Conservation (phyloP, 2,329 filamentous ascomycete species). For the Colletotrichum somersetense region DNA sequence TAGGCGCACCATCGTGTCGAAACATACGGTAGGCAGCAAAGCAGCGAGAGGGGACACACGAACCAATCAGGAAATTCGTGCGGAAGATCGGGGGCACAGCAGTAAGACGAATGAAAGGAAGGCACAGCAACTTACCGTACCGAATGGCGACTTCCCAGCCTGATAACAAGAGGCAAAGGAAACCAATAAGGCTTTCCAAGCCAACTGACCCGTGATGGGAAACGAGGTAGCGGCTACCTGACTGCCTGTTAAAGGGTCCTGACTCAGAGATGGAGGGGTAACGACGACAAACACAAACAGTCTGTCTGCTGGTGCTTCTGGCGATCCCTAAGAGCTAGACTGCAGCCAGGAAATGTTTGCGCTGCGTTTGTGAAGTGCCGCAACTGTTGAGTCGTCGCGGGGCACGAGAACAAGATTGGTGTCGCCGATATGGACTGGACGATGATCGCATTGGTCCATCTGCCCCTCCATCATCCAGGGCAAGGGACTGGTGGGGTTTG, state of each 20-base stretch:
- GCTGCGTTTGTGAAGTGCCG: conserved; percentile 7
- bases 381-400: conserved; percentile 26
- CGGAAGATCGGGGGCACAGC: neutral
- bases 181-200: conserved; percentile 28
- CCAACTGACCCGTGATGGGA: conserved; percentile 26
- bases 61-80: conserved; percentile 27
- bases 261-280: conserved; percentile 11
- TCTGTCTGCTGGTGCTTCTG: neutral
- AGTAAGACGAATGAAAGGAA: conserved; percentile 13
- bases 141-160: conserved; percentile 18
- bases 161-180: conserved; percentile 17
- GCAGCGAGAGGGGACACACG: neutral
- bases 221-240: conserved; percentile 27
- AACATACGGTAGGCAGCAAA: conserved; percentile 2
- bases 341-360: neutral
- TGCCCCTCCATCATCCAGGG: conserved; percentile 40
- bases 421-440: conserved; percentile 16
- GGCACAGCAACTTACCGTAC: conserved; percentile 29
- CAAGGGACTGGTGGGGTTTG: conserved; percentile 34
- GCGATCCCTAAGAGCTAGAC: neutral
- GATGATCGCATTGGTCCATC: conserved; percentile 19
- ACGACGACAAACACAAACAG: neutral
- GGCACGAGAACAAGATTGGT: conserved; percentile 19
- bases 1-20: conserved; percentile 17
- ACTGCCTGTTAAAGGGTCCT: neutral